Evolutionary conservation across 1,284 basidiomycete genomes (phyloP).

Genomic region (Cystobasidiaceae sp.): DNA sequence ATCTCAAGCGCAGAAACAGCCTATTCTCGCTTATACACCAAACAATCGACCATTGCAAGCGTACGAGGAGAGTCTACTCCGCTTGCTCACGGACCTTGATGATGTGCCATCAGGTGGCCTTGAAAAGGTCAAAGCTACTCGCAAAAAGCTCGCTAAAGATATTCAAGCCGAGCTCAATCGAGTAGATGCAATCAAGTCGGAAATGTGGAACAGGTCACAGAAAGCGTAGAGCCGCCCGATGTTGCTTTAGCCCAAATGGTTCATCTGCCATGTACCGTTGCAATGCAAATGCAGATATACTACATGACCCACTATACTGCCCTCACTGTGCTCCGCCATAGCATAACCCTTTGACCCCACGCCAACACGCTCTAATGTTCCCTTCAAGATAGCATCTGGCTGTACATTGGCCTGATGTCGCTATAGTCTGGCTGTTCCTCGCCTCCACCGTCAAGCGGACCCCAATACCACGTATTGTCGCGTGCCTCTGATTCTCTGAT

Average conservation of each 20-base stretch:
- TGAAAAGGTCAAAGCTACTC: constrained; percentile 1
- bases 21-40: constrained; percentile 9
- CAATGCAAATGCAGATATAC: not conserved
- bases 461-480: constrained; percentile 36
- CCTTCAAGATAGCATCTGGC: constrained; percentile 8
- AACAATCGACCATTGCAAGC: constrained; percentile 19
- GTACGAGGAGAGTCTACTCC: constrained; percentile 20
- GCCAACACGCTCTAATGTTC: not conserved
- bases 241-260: not conserved
- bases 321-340: no score
- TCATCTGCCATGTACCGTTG: not conserved
- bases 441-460: constrained; percentile 32
- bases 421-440: constrained; percentile 35
- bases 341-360: no score
- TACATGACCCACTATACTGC: no score
- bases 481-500: constrained; percentile 37
- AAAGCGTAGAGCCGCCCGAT: not conserved
- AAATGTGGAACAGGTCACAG: not conserved
- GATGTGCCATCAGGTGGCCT: constrained; percentile 12
- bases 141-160: constrained; percentile 12
- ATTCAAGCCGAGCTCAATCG: constrained; percentile 9
- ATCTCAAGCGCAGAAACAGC: not conserved
- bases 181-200: constrained; percentile 9
- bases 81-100: constrained; percentile 12
- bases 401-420: constrained; percentile 31